Evolutionary conservation across 257 asterid species (phyloP).

Genomic region (Mitragyna speciosa): DNA sequence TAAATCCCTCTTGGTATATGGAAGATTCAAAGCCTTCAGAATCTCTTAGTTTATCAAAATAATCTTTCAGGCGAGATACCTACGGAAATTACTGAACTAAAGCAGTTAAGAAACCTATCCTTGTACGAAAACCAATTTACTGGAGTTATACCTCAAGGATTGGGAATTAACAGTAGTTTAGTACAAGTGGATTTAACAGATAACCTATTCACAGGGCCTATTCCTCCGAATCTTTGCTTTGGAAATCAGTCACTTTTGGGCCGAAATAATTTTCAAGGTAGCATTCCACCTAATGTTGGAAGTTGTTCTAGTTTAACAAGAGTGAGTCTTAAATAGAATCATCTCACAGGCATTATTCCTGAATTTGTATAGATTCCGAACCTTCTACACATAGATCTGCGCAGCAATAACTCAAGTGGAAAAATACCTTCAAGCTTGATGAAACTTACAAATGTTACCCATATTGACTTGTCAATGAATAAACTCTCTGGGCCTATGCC

Average conservation of each 20-base stretch:
- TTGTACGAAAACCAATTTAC: slow-evolving; percentile 58
- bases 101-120: slow-evolving; percentile 51
- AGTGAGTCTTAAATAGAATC: slow-evolving; percentile 63
- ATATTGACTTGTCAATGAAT: slow-evolving; percentile 58
- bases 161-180: slow-evolving; percentile 71
- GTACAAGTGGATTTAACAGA: slow-evolving; percentile 51
- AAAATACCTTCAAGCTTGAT: slow-evolving; percentile 55
- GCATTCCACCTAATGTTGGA: slow-evolving; percentile 60
- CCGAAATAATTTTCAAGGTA: slow-evolving; percentile 56
- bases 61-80: slow-evolving; percentile 77
- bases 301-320: slow-evolving; percentile 60
- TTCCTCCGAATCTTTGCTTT: slow-evolving; percentile 72
- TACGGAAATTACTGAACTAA: slow-evolving; percentile 50
- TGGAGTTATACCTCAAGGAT: slow-evolving; percentile 72
- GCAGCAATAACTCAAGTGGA: slow-evolving; percentile 57
- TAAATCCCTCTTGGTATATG: slow-evolving; percentile 64
- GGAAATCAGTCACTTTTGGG: slow-evolving; percentile 60
- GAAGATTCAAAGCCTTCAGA: slow-evolving; percentile 60
- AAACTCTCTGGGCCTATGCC: slow-evolving; percentile 58
- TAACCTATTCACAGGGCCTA: slow-evolving; percentile 68
- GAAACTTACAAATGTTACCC: slow-evolving; percentile 43
- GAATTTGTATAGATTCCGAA: slow-evolving; percentile 45
- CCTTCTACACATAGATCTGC: slow-evolving; percentile 52
- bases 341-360: slow-evolving; percentile 64
- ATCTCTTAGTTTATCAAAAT: slow-evolving; percentile 55